Conservation (phyloP, 225 moss, liverwort and hornwort species). For the Ulota crispa region DNA sequence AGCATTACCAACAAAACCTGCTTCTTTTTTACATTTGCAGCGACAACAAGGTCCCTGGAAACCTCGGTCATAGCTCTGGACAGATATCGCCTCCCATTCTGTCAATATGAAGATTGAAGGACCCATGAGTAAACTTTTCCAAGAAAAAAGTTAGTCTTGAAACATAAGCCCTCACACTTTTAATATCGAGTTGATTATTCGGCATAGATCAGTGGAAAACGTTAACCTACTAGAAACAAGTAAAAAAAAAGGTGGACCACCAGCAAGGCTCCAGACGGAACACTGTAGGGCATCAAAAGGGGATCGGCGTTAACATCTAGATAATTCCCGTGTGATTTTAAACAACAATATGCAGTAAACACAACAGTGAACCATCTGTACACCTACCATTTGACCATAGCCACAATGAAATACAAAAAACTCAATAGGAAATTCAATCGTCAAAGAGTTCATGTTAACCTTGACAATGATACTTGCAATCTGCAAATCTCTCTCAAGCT, state of each 20-base stretch:
- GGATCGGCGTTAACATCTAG: neutral
- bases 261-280: neutral
- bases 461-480: slow-evolving; percentile 92
- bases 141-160: neutral
- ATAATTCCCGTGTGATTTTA: neutral
- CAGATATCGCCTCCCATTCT: slow-evolving; percentile 95
- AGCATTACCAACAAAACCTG: slow-evolving; percentile 82
- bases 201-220: neutral
- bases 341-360: neutral
- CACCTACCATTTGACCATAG: slow-evolving; percentile 1
- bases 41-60: slow-evolving; percentile 87
- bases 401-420: neutral
- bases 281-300: neutral
- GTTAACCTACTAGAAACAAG: neutral
- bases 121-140: slow-evolving; percentile 2
- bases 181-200: neutral
- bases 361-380: neutral
- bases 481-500: slow-evolving; percentile 94
- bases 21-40: slow-evolving; percentile 91
- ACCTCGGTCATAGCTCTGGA: slow-evolving; percentile 87
- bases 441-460: slow-evolving; percentile 42
- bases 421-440: neutral
- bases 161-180: neutral
- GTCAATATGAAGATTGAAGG: slow-evolving; percentile 17
- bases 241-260: neutral